Percentiles rank a stretch among this genome's conserved stretches.
phyloP scores from a whole-genome alignment of 495 filamentous ascomycete genomes.

The Penicillium lividum region DNA sequence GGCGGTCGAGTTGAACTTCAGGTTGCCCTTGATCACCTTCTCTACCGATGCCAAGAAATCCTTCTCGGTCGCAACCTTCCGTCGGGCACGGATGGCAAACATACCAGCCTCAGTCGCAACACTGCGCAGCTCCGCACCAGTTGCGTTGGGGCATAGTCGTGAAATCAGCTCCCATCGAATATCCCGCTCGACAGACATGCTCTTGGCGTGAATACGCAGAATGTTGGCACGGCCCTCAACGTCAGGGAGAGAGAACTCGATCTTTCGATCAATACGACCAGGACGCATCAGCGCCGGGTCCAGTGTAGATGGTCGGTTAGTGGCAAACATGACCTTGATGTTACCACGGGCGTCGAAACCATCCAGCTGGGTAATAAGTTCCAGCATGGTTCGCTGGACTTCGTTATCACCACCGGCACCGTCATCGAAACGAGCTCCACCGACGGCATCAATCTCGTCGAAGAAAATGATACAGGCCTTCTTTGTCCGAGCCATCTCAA shows the following conservation, averaged over 20 bases:
- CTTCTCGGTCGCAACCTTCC: constrained; percentile 99
- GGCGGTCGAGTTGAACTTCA: constrained; percentile 99
- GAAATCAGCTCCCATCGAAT: constrained; percentile 99
- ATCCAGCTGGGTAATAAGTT: constrained; percentile 96
- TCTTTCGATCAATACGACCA: constrained; percentile 97
- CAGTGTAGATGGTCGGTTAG: constrained; percentile 92
- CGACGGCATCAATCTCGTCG: constrained; percentile 97
- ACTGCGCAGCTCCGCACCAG: constrained; percentile 89
- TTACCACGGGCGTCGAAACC: constrained; percentile 97
- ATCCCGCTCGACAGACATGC: constrained; percentile 98
- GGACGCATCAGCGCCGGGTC: constrained; percentile 97
- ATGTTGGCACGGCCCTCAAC: constrained; percentile 97
- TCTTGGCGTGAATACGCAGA: constrained; percentile 97
- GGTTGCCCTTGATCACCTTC: constrained; percentile 98
- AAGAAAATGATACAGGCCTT: constrained; percentile 99
- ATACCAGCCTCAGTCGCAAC: constrained; percentile 99
- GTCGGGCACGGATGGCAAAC: constrained; percentile 94
- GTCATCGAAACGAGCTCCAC: constrained; percentile 97
- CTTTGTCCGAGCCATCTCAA: constrained; percentile 99
- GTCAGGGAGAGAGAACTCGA: constrained; percentile 96
- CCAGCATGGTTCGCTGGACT: constrained; percentile 98
- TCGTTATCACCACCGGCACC: constrained; percentile 98
- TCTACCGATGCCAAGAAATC: constrained; percentile 97
- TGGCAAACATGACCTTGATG: constrained; percentile 99
- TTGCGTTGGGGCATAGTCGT: constrained; percentile 93